phyloP scores from a whole-genome alignment of 768 basidiomycete genomes.

The Psilocybe cubensis region DNA sequence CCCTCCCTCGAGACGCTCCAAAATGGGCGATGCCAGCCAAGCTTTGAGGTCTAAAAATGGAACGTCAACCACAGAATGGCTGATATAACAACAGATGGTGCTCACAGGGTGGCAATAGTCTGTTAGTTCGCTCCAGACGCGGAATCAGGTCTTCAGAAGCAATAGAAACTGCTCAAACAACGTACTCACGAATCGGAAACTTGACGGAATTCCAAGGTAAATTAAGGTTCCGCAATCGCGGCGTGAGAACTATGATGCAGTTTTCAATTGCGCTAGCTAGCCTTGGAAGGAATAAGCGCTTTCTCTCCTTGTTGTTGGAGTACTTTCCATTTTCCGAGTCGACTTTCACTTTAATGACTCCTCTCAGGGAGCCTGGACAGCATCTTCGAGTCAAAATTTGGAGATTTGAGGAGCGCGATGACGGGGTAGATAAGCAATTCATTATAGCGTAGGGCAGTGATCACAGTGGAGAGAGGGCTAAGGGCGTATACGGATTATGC shows the following conservation, averaged over 20 bases:
- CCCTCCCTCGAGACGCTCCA: neutral
- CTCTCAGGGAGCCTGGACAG: neutral
- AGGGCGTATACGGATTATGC: neutral
- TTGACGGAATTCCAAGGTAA: neutral
- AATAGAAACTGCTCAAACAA: neutral
- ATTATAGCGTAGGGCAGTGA: neutral
- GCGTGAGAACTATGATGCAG: neutral
- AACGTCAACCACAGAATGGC: neutral
- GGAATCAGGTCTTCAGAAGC: neutral
- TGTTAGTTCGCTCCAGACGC: neutral
- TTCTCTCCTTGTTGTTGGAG: neutral
- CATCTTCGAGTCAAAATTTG: neutral
- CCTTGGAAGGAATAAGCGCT: neutral
- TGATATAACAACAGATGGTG: neutral
- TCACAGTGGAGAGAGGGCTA: neutral
- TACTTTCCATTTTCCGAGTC: neutral
- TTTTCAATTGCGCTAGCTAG: neutral
- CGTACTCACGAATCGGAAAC: neutral
- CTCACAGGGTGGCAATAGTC: neutral
- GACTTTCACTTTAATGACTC: neutral
- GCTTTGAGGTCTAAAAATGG: neutral
- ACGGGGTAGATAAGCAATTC: neutral
- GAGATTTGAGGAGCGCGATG: neutral
- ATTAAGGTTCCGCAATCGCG: neutral
- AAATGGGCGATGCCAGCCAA: neutral